Percentiles rank a stretch among this genome's conserved stretches.
These are phyloP conservation scores for Penicillium coprophilum DNA, from an alignment of 495 filamentous ascomycete genomes.

Conservation along the genomic window DNA sequence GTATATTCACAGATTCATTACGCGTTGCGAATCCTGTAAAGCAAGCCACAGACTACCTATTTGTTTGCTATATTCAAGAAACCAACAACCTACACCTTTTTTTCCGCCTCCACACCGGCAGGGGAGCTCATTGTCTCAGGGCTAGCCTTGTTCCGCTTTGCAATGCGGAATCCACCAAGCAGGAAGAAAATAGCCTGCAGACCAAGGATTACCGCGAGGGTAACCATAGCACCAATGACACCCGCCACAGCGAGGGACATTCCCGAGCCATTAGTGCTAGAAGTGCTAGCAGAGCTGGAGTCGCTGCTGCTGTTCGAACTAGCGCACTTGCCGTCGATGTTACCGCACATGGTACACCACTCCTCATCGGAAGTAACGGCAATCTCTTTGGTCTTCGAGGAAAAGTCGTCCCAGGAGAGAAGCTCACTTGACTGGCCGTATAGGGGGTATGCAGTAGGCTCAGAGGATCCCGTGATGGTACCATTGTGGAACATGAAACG, in stretches of 20 bases:
- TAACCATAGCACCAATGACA: constrained; percentile 64
- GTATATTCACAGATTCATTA: constrained; percentile 17
- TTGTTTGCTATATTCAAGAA: background rate
- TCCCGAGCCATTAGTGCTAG: constrained; percentile 17
- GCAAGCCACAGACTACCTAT: constrained; percentile 14
- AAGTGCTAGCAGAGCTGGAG: constrained; percentile 12
- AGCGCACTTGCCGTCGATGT: constrained; percentile 41
- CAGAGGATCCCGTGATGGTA: constrained; percentile 33
- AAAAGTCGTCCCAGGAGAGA: constrained; percentile 46
- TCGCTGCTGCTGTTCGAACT: constrained; percentile 1
- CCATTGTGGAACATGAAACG: constrained; percentile 56
- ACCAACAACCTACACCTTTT: constrained; percentile 15
- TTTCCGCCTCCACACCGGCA: constrained; percentile 15
- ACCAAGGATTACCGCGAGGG: constrained; percentile 54
- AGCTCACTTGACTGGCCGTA: constrained; percentile 35
- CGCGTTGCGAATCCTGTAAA: constrained; percentile 3
- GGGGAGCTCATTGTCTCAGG: constrained; percentile 15
- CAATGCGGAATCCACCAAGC: constrained; percentile 31
- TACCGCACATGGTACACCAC: constrained; percentile 51
- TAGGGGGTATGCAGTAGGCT: constrained; percentile 41
- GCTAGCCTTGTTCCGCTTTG: constrained; percentile 23
- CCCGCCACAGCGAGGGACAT: constrained; percentile 51
- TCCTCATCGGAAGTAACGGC: constrained; percentile 37
- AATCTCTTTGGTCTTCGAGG: constrained; percentile 34
- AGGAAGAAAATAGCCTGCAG: constrained; percentile 48